A percentile compares a stretch with the other conserved stretches of the same genome.
Evolutionary conservation across 805 yeast species (phyloP).

Genomic region (Wickerhamomyces ciferrii): DNA sequence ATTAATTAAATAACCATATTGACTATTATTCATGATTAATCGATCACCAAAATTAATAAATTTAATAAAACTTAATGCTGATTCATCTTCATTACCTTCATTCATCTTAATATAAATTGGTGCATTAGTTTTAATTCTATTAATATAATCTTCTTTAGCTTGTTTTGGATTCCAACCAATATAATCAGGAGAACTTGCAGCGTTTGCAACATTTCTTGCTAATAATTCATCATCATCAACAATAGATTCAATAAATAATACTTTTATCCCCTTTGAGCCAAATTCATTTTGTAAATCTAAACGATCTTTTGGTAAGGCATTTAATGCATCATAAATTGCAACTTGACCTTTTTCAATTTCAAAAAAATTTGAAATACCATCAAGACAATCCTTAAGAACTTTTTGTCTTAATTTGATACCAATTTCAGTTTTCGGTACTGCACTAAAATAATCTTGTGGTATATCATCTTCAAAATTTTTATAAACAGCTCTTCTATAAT

Average conservation of each 20-base stretch:
- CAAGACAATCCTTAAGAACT: slow-evolving; percentile 57
- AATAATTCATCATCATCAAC: slow-evolving; percentile 70
- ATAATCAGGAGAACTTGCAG: slow-evolving; percentile 85
- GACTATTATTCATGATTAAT: slow-evolving; percentile 72
- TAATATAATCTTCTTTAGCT: slow-evolving; percentile 74
- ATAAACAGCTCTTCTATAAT: slow-evolving; percentile 62
- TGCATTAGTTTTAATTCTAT: slow-evolving; percentile 62
- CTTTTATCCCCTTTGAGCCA: slow-evolving; percentile 57
- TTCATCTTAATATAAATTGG: slow-evolving; percentile 72
- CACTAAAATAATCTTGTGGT: slow-evolving; percentile 67
- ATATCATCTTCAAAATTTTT: slow-evolving; percentile 36
- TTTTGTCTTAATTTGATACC: slow-evolving; percentile 49
- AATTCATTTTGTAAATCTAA: slow-evolving; percentile 50
- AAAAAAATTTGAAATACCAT: slow-evolving; percentile 68
- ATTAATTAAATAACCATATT: slow-evolving; percentile 84
- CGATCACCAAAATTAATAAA: slow-evolving; percentile 88
- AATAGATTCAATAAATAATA: slow-evolving; percentile 82
- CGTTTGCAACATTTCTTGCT: slow-evolving; percentile 75
- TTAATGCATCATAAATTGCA: slow-evolving; percentile 94
- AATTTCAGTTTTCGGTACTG: slow-evolving; percentile 40
- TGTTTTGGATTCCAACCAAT: slow-evolving; percentile 63
- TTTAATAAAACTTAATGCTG: slow-evolving; percentile 68
- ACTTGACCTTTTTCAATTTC: slow-evolving; percentile 82
- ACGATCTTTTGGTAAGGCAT: slow-evolving; percentile 71
- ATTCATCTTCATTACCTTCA: slow-evolving; percentile 28